Percentiles rank a stretch among this genome's conserved stretches.
Evolutionary conservation across 73 alveolate genomes (phyloP).

Genomic region (Blepharisma stoltei): DNA sequence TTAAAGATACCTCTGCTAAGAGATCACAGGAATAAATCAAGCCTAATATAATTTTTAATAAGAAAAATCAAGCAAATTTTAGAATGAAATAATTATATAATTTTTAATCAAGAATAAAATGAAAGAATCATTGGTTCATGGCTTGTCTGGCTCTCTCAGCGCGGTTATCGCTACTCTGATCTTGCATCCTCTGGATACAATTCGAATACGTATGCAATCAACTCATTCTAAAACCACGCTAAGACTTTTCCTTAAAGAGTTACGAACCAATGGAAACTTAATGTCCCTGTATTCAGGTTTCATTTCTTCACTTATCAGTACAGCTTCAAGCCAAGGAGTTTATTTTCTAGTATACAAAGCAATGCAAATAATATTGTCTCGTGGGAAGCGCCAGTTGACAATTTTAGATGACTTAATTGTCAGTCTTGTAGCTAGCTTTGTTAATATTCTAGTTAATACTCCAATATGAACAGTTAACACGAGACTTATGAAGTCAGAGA

Average conservation of each 20-base stretch:
- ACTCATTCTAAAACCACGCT: not conserved
- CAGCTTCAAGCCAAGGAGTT: not conserved
- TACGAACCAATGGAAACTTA: not conserved
- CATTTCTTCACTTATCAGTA: not conserved
- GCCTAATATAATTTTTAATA: too few relatives aligned
- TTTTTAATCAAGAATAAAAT: not conserved
- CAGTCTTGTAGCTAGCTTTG: not conserved
- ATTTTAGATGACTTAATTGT: not conserved
- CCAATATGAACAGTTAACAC: slow-evolving; percentile 15
- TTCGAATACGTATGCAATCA: slow-evolving; percentile 10
- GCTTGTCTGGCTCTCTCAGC: not conserved
- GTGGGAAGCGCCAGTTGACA: not conserved
- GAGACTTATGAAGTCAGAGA: not conserved
- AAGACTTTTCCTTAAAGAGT: not conserved
- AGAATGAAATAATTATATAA: too few relatives aligned
- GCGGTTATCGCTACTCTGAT: not conserved
- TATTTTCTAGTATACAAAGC: slow-evolving; percentile 5
- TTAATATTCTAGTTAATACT: not conserved
- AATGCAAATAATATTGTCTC: not conserved
- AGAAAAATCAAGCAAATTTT: too few relatives aligned
- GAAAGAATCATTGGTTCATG: slow-evolving; percentile 19
- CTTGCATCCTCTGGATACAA: slow-evolving; percentile 12
- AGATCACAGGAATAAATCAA: too few relatives aligned
- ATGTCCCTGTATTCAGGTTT: slow-evolving; percentile 7
- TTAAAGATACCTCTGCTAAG: too few relatives aligned